Percentiles rank a stretch among this genome's conserved stretches.
These are phyloP conservation scores for Cutaneotrichosporon arboriforme DNA, from an alignment of 1,284 basidiomycete species.

Conservation along the genomic window DNA sequence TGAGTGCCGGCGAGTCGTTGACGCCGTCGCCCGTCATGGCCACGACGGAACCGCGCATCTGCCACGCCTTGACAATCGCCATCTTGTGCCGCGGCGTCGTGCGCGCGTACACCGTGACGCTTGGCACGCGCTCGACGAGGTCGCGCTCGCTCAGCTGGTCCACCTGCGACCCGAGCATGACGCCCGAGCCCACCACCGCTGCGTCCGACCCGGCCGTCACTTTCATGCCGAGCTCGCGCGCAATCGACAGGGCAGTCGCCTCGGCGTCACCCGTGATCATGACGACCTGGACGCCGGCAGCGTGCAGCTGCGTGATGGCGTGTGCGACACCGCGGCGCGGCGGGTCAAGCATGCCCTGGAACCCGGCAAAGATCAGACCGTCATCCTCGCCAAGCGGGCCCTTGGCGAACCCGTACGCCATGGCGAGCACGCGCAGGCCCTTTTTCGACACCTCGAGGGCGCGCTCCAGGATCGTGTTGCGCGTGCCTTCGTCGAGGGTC, in stretches of 20 bases:
- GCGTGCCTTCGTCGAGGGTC: conserved; percentile 62
- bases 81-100: conserved; percentile 97
- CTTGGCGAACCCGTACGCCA: conserved; percentile 69
- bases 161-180: conserved; percentile 78
- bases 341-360: conserved; percentile 93
- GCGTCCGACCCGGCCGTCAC: conserved; percentile 23
- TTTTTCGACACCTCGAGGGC: conserved; percentile 66
- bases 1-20: conserved; percentile 93
- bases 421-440: conserved; percentile 81
- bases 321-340: conserved; percentile 89
- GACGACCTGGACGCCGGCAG: conserved; percentile 85
- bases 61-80: conserved; percentile 90
- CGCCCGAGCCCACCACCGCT: conserved; percentile 44
- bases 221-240: conserved; percentile 74
- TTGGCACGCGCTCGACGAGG: conserved; percentile 72
- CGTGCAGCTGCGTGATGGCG: conserved; percentile 71
- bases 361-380: conserved; percentile 80
- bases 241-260: conserved; percentile 83
- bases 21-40: conserved; percentile 99
- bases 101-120: conserved; percentile 82
- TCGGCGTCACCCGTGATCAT: conserved; percentile 98
- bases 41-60: conserved; percentile 78
- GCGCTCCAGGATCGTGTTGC: conserved; percentile 61
- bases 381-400: conserved; percentile 40
- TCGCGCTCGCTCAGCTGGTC: conserved; percentile 76